Base-by-base conservation (phyloP, 2,329 filamentous ascomycete genomes). In the Celoporthe dispersa region DNA sequence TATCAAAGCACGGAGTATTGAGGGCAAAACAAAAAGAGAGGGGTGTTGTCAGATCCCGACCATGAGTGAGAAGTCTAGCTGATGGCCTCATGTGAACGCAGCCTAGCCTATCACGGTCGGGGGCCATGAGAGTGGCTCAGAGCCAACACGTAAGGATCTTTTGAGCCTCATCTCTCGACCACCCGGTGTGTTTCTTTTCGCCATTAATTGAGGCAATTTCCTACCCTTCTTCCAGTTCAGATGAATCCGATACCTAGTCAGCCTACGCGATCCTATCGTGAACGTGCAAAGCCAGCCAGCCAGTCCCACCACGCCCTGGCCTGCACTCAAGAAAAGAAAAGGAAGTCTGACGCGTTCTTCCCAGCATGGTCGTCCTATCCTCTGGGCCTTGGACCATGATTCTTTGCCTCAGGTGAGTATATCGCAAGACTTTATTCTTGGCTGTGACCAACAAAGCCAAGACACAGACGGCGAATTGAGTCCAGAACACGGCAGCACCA, bases 1-100 rank as follows among this genome's bases (percentile, higher is more conserved):
- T 48, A 66, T 35, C 60, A 62, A 48, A 66, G 69, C 67, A 71
- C 37, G 67, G 69, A 71, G 69, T 71, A 68, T 28, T 37, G 35
- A 57, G 31, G 28, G 22, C 33, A n/a, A 12, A 37, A 51, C 37
- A 25, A 48, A 7, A 48, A n/a, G n/a, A n/a, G n/a, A n/a, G n/a
- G n/a, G n/a, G 48, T 41, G 39, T 53, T 25, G 22, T 53, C 48
- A 53, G 51, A 55, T 55, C 25, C n/a, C 16, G 31, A 16, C 11
- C 51, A 53, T 12, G 16, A 28, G 5, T 25, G 14, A 28, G 51
- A 25, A 5, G 51, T 53, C 51, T 14, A 14, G 51, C 51, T 4
- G 11, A 14, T 31, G 48, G 9, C 14, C 3, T 31, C 51, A 31
- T 19, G 28, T 16, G 7, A n/a, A 19, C 12, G 5, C 25, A 33